Evolutionary conservation across 345 rosid species (phyloP), one percentile per base, ranked within the genome.

Genomic region (Rhizophora mangle): DNA sequence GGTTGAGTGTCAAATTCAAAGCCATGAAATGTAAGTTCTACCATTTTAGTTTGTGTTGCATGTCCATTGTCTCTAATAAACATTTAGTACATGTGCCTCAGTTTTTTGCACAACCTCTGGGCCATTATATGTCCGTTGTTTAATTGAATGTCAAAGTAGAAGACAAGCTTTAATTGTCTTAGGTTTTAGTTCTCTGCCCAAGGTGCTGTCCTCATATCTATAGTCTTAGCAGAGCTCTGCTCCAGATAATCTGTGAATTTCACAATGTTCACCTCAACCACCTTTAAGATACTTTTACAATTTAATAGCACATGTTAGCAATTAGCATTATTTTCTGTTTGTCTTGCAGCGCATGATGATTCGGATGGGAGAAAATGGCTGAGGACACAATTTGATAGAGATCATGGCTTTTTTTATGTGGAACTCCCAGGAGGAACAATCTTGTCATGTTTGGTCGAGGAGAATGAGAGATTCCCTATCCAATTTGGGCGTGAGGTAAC

Each of bases 401-500:
- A 78, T 69, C 68, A 43, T 49, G 88, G 87, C 75, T 86, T 86
- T 81, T 94, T 91, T 81, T 89, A 94, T 68, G 90, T 82, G 74
- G 92, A 88, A 76, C 89, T 88, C 60, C 89, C 96, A 58, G 95
- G 82, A 67, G 93, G 93, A 60, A 78, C 87, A 11, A 63, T 88
- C 60, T 66, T 91, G 49, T 84, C 78, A 11, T 96, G 86, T 80
- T 64, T 74, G 37, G 71, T 89, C 68, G 88, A 87, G 61, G 98
- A 89, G 76, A 88, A 86, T 47, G 93, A 88, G 77, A 87, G 62
- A 63, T 94, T 89, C 72, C 98, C 95, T 20, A 86, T 87, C 55
- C 97, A 91, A 74, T 94, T 91, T 75, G 98, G 97, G 77, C 95
- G 95, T 2, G 97, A 89, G 93, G 98, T 89, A 82, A 19, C 4